A percentile compares a stretch with the other conserved stretches of the same genome.
phyloP scores from a whole-genome alignment of 1,284 basidiomycete species.

The Pyrrhoderma noxium region DNA sequence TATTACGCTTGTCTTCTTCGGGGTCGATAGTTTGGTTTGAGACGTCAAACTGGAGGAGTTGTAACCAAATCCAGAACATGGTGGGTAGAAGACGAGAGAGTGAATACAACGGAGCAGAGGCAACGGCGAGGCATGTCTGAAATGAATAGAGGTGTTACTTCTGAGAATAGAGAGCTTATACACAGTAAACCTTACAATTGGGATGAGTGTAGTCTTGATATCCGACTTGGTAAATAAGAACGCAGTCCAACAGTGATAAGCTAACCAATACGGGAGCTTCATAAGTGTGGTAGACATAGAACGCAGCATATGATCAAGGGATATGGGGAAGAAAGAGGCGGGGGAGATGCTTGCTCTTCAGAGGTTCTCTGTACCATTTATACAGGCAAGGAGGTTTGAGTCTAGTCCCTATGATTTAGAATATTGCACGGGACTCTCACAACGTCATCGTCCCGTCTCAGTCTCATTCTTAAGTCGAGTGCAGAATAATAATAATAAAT shows the following conservation, averaged over 20 bases:
- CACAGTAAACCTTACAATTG: constrained; percentile 26
- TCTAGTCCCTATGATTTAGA: too few relatives aligned
- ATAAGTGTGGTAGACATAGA: constrained; percentile 16
- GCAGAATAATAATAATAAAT: too few relatives aligned
- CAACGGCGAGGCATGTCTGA: constrained; percentile 12
- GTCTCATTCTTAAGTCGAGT: too few relatives aligned
- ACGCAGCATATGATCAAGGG: background rate
- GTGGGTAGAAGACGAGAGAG: constrained; percentile 23
- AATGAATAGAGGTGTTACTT: background rate
- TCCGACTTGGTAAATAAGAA: constrained; percentile 33
- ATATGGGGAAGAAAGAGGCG: too few relatives aligned
- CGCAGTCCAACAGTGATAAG: constrained; percentile 15
- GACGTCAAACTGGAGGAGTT: constrained; percentile 36
- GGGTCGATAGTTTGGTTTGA: constrained; percentile 36
- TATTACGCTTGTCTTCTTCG: constrained; percentile 37
- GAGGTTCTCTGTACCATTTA: too few relatives aligned
- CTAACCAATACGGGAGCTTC: constrained; percentile 1
- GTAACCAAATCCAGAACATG: constrained; percentile 37
- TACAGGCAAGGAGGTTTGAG: too few relatives aligned
- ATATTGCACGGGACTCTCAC: too few relatives aligned
- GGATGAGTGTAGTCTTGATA: constrained; percentile 32
- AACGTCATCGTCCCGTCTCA: too few relatives aligned
- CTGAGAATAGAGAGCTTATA: background rate
- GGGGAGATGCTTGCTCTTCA: too few relatives aligned
- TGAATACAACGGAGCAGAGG: constrained; percentile 3